A percentile compares a stretch with the other conserved stretches of the same genome.
Evolutionary conservation across 2,329 filamentous ascomycete species (phyloP).

Genomic region (Aspergillus hiratsukae): DNA sequence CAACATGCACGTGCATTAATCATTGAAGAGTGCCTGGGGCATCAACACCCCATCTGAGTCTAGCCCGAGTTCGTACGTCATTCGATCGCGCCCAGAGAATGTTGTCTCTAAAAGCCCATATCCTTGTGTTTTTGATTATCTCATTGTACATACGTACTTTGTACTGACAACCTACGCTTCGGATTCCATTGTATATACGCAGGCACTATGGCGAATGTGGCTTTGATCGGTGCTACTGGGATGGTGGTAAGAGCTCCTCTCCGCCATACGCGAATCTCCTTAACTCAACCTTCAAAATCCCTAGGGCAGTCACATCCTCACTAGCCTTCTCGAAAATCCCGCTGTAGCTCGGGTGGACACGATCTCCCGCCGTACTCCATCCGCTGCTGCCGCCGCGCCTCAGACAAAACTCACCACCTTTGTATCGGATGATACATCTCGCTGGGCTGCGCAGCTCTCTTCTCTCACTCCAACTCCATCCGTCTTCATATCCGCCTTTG

Average conservation of each 20-base stretch:
- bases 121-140: background rate
- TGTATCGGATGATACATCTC: conserved; percentile 61
- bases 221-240: conserved; percentile 45
- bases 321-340: conserved; percentile 41
- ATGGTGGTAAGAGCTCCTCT: conserved; percentile 41
- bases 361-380: conserved; percentile 42
- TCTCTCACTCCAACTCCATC: conserved; percentile 53
- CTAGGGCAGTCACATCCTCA: conserved; percentile 71
- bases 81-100: background rate
- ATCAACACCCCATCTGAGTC: background rate
- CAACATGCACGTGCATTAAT: background rate
- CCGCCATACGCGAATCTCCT: background rate
- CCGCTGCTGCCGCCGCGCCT: conserved; percentile 42
- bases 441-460: conserved; percentile 62
- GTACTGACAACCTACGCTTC: background rate
- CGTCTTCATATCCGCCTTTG: conserved; percentile 72
- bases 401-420: conserved; percentile 62
- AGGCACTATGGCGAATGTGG: conserved; percentile 40
- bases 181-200: background rate
- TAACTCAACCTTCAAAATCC: background rate
- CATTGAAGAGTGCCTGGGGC: conserved; percentile 2
- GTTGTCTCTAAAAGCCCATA: background rate
- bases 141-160: background rate
- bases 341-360: conserved; percentile 40
- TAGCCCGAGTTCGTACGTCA: conserved; percentile 7